phyloP scores from a whole-genome alignment of 2,329 filamentous ascomycete species.

The Diaporthe nobilis region DNA sequence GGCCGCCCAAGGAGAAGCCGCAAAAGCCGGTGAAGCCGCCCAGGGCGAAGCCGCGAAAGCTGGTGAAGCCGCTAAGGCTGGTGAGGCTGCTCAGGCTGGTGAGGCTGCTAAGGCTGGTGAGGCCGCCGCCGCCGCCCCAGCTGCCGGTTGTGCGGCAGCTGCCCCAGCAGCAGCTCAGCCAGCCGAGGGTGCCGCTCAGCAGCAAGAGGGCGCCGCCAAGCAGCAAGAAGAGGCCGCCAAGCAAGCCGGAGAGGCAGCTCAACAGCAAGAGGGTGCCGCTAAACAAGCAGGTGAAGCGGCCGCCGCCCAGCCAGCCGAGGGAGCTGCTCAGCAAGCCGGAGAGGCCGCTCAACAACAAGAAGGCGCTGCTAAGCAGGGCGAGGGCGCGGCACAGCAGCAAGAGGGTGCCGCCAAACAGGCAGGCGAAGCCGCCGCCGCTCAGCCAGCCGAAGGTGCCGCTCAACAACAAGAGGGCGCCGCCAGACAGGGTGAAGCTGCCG shows the following conservation, averaged over 20 bases:
- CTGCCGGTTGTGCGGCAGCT: constrained; percentile 13
- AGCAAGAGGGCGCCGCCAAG: background rate
- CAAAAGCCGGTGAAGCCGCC: background rate
- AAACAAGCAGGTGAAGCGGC: background rate
- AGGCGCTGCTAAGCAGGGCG: background rate
- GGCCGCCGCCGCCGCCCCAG: background rate
- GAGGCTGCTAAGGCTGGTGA: background rate
- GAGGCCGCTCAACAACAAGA: background rate
- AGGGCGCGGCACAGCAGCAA: background rate
- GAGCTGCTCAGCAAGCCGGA: background rate
- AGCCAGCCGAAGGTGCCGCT: background rate
- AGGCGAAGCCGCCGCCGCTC: background rate
- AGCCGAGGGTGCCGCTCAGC: constrained; percentile 21
- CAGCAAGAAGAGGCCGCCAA: background rate
- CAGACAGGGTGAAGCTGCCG: background rate
- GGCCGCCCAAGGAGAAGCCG: background rate
- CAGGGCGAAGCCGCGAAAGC: background rate
- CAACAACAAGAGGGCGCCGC: background rate
- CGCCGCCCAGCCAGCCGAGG: background rate
- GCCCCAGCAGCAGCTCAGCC: background rate
- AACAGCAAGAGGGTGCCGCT: background rate
- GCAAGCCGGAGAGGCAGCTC: background rate
- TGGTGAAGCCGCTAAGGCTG: background rate
- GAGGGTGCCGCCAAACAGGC: background rate
- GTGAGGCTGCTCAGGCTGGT: background rate